Evolutionary conservation across 805 yeast species (phyloP), one percentile per base, ranked within the genome.

Genomic region (Yarrowia keelungensis): DNA sequence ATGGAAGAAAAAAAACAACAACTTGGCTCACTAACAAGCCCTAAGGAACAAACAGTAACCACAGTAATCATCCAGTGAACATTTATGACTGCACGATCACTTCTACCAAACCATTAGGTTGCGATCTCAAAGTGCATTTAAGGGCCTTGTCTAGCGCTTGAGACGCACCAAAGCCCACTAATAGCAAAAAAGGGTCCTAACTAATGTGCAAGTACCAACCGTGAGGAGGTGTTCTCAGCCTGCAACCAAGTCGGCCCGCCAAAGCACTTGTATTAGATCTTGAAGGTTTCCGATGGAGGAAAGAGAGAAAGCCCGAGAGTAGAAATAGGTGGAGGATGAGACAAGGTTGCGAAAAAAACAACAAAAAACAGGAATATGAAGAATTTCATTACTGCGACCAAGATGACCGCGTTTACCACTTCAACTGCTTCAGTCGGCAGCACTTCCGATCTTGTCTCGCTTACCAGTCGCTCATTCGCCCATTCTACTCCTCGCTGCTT

Each of bases 141-240:
- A 49, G 53, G 53, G 38, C 53, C 38, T 49, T 49, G 10, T 12
- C 19, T 49, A 26, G 53, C 53, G 53, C 53, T 5, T 5, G 12
- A 14, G 19, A 49, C 8, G 53, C 53, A 49, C 53, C 14, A 49
- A 49, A 38, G 15, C 53, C 14, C 22, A 47, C 22, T 12, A 11
- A 22, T 26, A 26, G 32, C 32, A 15, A 15, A 49, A 49, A 49
- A 49, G 53, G 53, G 53, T 49, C 53, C 53, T 49, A 49, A 49
- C 38, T 49, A 49, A 26, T 14, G 50, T 46, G 35, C 35, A 22
- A 46, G 50, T 46, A 11, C 12, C 10, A 19, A 19, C 16, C 16
- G 35, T 22, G 16, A 12, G n/a, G 19, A 15, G 38, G 53, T 14
- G 15, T 22, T 11, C 22, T 32, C 35, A 4, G 35, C 11, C 53